A percentile compares a stretch with the other conserved stretches of the same genome.
phyloP scores from a whole-genome alignment of 2,329 filamentous ascomycete species.

The Aspergillus vadensis region DNA sequence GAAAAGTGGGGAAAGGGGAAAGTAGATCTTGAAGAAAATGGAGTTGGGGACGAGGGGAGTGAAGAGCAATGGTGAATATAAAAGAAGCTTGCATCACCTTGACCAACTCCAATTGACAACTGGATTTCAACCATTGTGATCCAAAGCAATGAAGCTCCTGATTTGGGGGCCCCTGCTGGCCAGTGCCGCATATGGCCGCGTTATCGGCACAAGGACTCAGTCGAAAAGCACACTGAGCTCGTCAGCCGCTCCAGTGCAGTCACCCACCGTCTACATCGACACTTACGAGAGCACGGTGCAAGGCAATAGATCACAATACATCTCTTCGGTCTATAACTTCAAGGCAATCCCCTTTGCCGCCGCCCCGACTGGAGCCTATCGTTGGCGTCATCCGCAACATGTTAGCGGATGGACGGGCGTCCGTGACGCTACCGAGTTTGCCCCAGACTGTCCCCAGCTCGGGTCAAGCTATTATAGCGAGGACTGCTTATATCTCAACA shows the following conservation, averaged over 20 bases:
- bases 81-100: no score
- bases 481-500: constrained; percentile 26
- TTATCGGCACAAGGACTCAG: not conserved
- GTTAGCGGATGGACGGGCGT: constrained; percentile 13
- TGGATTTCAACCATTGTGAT: not conserved
- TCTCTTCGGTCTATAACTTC: constrained; percentile 20
- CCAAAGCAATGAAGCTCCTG: not conserved
- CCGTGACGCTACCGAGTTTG: constrained; percentile 18
- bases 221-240: not conserved
- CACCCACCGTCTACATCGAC: constrained; percentile 3
- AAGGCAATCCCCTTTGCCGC: constrained; percentile 28
- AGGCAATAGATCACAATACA: constrained; percentile 24
- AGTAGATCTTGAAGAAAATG: not conserved
- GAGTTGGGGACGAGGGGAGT: not conserved
- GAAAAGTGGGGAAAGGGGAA: not conserved
- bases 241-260: not conserved
- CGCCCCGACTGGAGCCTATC: constrained; percentile 8
- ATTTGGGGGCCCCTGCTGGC: not conserved
- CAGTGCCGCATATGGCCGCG: not conserved
- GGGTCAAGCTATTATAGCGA: constrained; percentile 38
- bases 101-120: not conserved
- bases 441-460: constrained; percentile 28
- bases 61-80: not conserved
- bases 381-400: constrained; percentile 9
- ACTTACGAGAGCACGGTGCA: constrained; percentile 23